Evolutionary conservation across 495 filamentous ascomycete species (phyloP).

Genomic region (Lepraria neglecta): DNA sequence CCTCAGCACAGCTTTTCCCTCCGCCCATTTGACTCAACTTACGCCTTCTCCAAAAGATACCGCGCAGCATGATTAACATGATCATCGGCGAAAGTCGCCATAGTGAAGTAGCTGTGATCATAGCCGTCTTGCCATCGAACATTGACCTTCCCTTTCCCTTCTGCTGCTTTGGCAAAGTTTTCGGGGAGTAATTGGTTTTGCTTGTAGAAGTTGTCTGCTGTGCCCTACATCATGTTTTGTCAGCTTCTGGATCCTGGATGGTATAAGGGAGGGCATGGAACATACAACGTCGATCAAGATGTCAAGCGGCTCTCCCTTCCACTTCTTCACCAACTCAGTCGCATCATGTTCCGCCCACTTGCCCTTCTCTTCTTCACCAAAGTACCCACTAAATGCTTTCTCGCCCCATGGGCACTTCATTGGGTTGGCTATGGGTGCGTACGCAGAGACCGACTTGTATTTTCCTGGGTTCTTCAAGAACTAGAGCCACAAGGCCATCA

Average conservation of each 20-base stretch:
- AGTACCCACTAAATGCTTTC: slow-evolving; percentile 89
- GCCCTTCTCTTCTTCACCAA: slow-evolving; percentile 62
- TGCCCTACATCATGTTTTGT: slow-evolving; percentile 48
- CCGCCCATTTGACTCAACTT: not conserved
- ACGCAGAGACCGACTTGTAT: slow-evolving; percentile 82
- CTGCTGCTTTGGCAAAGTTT: slow-evolving; percentile 77
- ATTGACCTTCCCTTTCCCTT: slow-evolving; percentile 61
- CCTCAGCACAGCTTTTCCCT: not conserved
- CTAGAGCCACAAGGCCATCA: slow-evolving; percentile 29
- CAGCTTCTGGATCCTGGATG: not conserved
- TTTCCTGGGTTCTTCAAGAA: slow-evolving; percentile 84
- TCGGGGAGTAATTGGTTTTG: slow-evolving; percentile 87
- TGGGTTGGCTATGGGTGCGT: slow-evolving; percentile 90
- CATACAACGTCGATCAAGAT: slow-evolving; percentile 74
- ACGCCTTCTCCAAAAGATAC: slow-evolving; percentile 47
- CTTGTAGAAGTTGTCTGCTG: slow-evolving; percentile 92
- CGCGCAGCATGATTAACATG: slow-evolving; percentile 89
- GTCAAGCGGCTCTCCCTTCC: slow-evolving; percentile 59
- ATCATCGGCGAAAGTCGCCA: slow-evolving; percentile 80
- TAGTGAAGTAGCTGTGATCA: slow-evolving; percentile 95
- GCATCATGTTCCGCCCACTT: slow-evolving; percentile 87
- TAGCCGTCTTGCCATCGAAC: slow-evolving; percentile 86
- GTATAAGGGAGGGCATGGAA: slow-evolving; percentile 14
- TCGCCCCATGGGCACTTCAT: slow-evolving; percentile 82
- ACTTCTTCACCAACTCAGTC: slow-evolving; percentile 77